Base-by-base conservation (phyloP, 768 basidiomycete species). In the Cyathus striatus region DNA sequence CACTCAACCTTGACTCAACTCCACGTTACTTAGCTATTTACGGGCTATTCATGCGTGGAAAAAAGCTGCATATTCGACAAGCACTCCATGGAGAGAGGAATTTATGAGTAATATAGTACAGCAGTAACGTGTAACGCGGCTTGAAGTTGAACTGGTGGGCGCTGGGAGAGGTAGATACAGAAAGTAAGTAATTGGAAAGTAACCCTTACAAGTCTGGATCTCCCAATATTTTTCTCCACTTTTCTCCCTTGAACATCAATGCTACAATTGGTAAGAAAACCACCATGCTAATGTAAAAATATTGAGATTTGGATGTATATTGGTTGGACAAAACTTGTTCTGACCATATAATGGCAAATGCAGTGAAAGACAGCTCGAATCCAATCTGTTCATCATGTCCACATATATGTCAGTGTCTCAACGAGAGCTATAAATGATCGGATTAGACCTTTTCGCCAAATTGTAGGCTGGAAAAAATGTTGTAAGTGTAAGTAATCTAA, bases 11-110 rank as follows among this genome's bases (percentile, higher is more conserved):
- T n/a, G n/a, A n/a, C n/a, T n/a, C n/a, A n/a, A n/a, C n/a, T n/a
- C n/a, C n/a, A n/a, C n/a, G n/a, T n/a, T n/a, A n/a, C n/a, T n/a
- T n/a, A n/a, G n/a, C n/a, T n/a, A n/a, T n/a, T n/a, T n/a, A n/a
- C n/a, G n/a, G n/a, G 66, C 71, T 18, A 48, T 73, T 39, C 70
- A 75, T 58, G 71, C 70, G 41, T 75, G 66, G 63, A 58, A 53
- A n/a, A 56, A 55, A 17, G 41, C 47, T 12, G 54, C 48, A 0
- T 65, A 60, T 18, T 65, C 74, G 6, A 64, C 60, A 10, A 61
- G 59, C 30, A 76, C 75, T 20, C 62, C 69, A 16, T 73, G 73
- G 74, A 62, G 69, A 50, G 62, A 54, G 25, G 51, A 57, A 41
- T 62, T 75, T 16, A 60, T 72, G 27, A 49, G 58, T 26, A 44